A percentile compares a stretch with the other conserved stretches of the same genome.
Evolutionary conservation across 2,329 filamentous ascomycete genomes (phyloP).

Genomic region (Neonectria ditissima): DNA sequence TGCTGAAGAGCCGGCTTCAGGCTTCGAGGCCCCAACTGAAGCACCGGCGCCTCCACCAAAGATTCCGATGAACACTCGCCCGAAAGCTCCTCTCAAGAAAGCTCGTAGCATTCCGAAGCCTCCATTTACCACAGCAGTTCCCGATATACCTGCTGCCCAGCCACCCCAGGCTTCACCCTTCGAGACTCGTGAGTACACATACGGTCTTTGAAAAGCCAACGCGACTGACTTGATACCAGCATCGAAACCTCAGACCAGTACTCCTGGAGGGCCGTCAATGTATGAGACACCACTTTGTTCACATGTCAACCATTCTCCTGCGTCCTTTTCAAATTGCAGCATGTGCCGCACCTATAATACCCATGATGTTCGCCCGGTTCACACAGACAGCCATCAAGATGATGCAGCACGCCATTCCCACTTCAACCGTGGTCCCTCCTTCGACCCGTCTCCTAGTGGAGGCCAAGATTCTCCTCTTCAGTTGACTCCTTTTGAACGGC

Average conservation of each 20-base stretch:
- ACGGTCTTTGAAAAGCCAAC: background rate
- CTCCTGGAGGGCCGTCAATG: conserved; percentile 56
- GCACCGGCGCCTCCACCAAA: conserved; percentile 22
- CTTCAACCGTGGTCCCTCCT: conserved; percentile 12
- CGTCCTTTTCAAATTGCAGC: conserved; percentile 27
- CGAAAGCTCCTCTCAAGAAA: conserved; percentile 42
- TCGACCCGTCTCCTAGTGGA: conserved; percentile 49
- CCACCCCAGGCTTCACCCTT: conserved; percentile 22
- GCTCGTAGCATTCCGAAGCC: conserved; percentile 38
- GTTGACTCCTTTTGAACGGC: conserved; percentile 54
- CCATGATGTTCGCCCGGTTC: conserved; percentile 8
- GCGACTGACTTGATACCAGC: conserved; percentile 25
- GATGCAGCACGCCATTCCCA: conserved; percentile 29
- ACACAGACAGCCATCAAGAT: conserved; percentile 19
- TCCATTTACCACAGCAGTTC: conserved; percentile 3
- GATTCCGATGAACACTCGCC: conserved; percentile 33
- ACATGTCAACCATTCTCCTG: conserved; percentile 27
- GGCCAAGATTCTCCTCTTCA: conserved; percentile 36
- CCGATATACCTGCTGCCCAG: conserved; percentile 25
- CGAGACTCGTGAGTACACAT: conserved; percentile 31
- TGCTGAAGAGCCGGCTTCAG: conserved; percentile 15
- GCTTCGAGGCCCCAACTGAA: background rate
- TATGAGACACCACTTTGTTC: conserved; percentile 53
- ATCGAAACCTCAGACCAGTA: conserved; percentile 29
- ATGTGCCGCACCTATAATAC: conserved; percentile 23